Conservation (phyloP, 306 rosid species). For the Vigna nakashimae region DNA sequence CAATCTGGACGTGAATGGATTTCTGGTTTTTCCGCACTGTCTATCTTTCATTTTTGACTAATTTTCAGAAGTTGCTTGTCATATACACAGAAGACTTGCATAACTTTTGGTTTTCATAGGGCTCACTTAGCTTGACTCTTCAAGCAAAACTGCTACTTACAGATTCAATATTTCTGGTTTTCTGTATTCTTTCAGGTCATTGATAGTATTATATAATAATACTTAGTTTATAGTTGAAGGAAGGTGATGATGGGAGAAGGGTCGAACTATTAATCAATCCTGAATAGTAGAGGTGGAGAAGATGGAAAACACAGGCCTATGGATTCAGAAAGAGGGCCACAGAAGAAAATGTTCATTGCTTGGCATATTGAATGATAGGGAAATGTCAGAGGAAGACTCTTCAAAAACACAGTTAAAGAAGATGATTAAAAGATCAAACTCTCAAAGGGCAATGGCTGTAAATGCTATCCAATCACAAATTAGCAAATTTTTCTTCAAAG, state of each 20-base stretch:
- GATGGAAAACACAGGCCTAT: constrained; percentile 64
- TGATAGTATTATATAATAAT: neutral
- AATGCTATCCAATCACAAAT: constrained; percentile 64
- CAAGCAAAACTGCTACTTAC: constrained; percentile 35
- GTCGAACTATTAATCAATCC: constrained; percentile 45
- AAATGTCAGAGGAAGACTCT: constrained; percentile 55
- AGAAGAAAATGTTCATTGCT: constrained; percentile 51
- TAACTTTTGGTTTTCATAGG: constrained; percentile 31
- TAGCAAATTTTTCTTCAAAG: constrained; percentile 55
- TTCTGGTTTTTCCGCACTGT: constrained; percentile 9
- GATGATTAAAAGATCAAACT: constrained; percentile 62
- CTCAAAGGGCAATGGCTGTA: constrained; percentile 56
- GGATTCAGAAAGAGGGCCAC: constrained; percentile 50
- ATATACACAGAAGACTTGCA: constrained; percentile 1
- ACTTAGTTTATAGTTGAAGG: constrained; percentile 29
- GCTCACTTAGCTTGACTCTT: constrained; percentile 22
- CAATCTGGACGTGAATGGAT: constrained; percentile 3
- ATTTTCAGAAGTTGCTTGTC: constrained; percentile 13
- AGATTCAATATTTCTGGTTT: constrained; percentile 24
- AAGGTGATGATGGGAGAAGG: constrained; percentile 44
- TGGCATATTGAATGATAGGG: constrained; percentile 53
- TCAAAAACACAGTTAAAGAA: constrained; percentile 59
- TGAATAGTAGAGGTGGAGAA: constrained; percentile 49
- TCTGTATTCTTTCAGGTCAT: constrained; percentile 42
- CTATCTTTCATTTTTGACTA: constrained; percentile 1